Evolutionary conservation across 1,284 basidiomycete species (phyloP), one percentile per base, ranked within the genome.

Genomic region (Fistulinella cinereoalba): DNA sequence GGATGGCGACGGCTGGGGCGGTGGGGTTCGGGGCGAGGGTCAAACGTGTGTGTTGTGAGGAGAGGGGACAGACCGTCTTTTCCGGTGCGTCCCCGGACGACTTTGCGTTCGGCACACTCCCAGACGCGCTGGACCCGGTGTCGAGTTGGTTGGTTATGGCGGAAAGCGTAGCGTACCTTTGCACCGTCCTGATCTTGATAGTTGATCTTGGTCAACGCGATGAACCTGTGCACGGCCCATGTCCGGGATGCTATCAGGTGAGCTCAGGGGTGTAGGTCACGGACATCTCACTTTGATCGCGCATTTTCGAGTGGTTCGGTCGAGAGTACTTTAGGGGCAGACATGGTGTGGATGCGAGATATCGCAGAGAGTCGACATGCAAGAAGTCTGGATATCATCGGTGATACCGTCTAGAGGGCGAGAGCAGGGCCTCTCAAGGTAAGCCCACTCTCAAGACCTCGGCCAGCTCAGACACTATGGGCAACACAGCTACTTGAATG

Each of bases 101-200:
- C 92, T 60, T 81, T 85, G 27, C 93, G 76, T 56, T 89, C 83
- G 13, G 92, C 92, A 48, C 75, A 83, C 67, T 97, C 94, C 93
- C 93, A 96, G 33, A 77, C 58, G 44, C 92, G 75, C 86, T 93
- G 50, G 13, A 13, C n/a, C 7, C 15, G 19, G 12, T 4, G 9
- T 18, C 15, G 16, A 15, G 36, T 18, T 29, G 19, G 23, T 41
- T 19, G 31, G 16, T 4, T 10, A 12, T 34, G 11, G 34, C 2
- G 3, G 3, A 8, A 29, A 27, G 15, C 3, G 19, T 1, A 27
- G 31, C 44, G 39, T 53, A 88, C 88, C 72, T 88, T 73, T 57
- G 74, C 79, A 1, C 92, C 90, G 6, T 81, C 79, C 55, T 81
- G 74, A 69, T 94, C 90, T 46, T 74, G 65, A 68, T 84, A 94